Base-by-base conservation (phyloP, 257 asterid genomes). In the Solanum medicagineum region DNA sequence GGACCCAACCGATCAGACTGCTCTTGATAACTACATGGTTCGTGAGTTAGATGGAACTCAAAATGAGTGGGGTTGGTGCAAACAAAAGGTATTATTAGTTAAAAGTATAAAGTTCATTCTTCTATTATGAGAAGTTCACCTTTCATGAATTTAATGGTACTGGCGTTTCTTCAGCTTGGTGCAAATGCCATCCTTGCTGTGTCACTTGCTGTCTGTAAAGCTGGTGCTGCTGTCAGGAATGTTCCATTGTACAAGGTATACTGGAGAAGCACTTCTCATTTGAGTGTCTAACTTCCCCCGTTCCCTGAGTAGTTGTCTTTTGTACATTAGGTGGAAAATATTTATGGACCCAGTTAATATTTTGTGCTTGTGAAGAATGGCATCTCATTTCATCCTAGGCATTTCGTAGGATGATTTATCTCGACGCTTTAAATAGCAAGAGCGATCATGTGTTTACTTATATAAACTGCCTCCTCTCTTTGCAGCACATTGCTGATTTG, bases 1-100 rank as follows among this genome's bases (percentile, higher is more conserved):
- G 99, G 92, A 96, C 87, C 93, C 98, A 80, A 92, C 98, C 4
- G 98, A 96, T 83, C 99, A 96, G 88, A 91, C 95, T 80, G 97
- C 81, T 14, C 88, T 96, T 68, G 99, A 96, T 32, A 95, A 95
- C 86, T 92, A 88, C 92, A 96, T 96, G 99, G 99, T 96, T 88
- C 99, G 94, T 45, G 92, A 94, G 70, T 97, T 96, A 10, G 99
- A 96, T 86, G 99, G 99, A 88, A 96, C 99, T 57, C 97, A 93
- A 86, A 96, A 96, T 53, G 98, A 96, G 88, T 95, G 99, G 99
- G 99, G 99, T 73, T 96, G 99, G 99, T 96, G 99, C 95, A 96
- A 96, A 86, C 95, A 96, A 79, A 96, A 95, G 98, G 99, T 95
- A 92, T 85, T 7, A 10, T 13, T 79, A 10, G 17, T 26, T 9